Evolutionary conservation across 352 stramenopile genomes (phyloP), one percentile per base, ranked within the genome.

Genomic region (Globisporangium perplexum): DNA sequence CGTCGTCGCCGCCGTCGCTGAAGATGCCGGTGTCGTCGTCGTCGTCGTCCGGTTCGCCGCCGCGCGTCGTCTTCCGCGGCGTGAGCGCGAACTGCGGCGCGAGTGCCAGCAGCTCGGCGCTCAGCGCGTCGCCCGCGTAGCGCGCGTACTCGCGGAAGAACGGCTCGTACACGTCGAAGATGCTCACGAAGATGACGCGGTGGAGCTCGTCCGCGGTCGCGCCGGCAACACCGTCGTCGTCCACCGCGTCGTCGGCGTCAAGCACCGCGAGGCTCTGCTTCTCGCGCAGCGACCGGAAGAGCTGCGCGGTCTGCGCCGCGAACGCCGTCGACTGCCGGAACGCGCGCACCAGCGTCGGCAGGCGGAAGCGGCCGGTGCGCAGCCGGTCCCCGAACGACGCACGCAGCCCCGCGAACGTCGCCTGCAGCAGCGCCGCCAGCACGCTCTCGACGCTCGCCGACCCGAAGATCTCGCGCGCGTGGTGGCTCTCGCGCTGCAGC

Each of bases 371-470:
- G n/a, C n/a, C 7, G 11, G 4, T 50, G 26, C 61, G 51, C 20
- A 91, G 39, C 1, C 76, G 81, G 30, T 84, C 67, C 33, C 69
- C 70, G 20, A 88, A 86, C 1, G 74, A 79, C 41, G 72, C 67
- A 7, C 57, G 70, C 7, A 91, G 59, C 2, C 69, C 58, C 31
- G 68, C 59, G 12, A 88, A 57, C 38, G 74, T 86, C 50, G 76
- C 72, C 39, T 74, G 50, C 4, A 91, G 58, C 41, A 91, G 45
- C 26, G 56, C 53, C 4, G 77, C 50, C 22, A 88, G 64, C 39
- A 88, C 55, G 41, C 15, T 23, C 11, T 59, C 20, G 11, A 68
- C 48, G n/a, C 45, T 48, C 8, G 69, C 55, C 0, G 45, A 7
- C 1, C 69, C 70, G 55, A 89, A 91, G 35, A 91, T 63, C 31